Evolutionary conservation across 495 filamentous ascomycete genomes (phyloP).

Genomic region (Collariella sp.): DNA sequence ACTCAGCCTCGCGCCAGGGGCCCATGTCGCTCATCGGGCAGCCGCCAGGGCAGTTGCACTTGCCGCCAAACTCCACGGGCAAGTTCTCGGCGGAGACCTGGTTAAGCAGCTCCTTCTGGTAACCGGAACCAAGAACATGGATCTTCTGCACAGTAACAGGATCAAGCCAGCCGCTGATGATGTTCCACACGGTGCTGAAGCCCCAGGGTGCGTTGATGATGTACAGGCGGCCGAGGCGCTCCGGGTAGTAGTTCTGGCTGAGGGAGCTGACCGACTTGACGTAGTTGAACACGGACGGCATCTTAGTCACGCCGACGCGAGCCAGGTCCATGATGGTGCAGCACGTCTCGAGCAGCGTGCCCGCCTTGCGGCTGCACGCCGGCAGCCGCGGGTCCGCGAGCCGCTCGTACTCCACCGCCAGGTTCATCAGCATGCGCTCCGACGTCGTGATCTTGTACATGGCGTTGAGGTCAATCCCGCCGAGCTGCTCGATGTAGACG

Average conservation of each 20-base stretch:
- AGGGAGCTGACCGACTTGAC: slow-evolving; percentile 59
- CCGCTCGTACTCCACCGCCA: slow-evolving; percentile 95
- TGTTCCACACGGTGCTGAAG: slow-evolving; percentile 70
- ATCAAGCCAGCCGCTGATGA: slow-evolving; percentile 88
- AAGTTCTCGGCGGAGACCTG: slow-evolving; percentile 91
- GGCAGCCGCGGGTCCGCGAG: slow-evolving; percentile 85
- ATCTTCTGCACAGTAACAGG: slow-evolving; percentile 96
- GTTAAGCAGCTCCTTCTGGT: slow-evolving; percentile 70
- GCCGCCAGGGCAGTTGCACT: slow-evolving; percentile 72
- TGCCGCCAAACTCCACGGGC: slow-evolving; percentile 77
- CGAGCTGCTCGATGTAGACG: slow-evolving; percentile 92
- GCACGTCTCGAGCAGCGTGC: slow-evolving; percentile 87
- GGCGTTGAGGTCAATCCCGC: slow-evolving; percentile 79
- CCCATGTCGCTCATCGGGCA: slow-evolving; percentile 83
- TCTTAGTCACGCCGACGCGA: slow-evolving; percentile 76
- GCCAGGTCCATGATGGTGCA: slow-evolving; percentile 96
- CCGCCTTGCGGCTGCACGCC: slow-evolving; percentile 88
- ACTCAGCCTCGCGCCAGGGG: slow-evolving; percentile 81
- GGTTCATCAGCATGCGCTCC: slow-evolving; percentile 91
- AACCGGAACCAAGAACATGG: slow-evolving; percentile 71
- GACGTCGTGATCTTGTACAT: slow-evolving; percentile 85
- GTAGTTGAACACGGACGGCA: slow-evolving; percentile 66
- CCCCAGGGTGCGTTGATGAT: slow-evolving; percentile 97
- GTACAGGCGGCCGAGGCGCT: slow-evolving; percentile 79
- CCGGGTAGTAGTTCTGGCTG: slow-evolving; percentile 95